Base-by-base conservation (phyloP, 2,329 filamentous ascomycete species). In the Periconia sp. region DNA sequence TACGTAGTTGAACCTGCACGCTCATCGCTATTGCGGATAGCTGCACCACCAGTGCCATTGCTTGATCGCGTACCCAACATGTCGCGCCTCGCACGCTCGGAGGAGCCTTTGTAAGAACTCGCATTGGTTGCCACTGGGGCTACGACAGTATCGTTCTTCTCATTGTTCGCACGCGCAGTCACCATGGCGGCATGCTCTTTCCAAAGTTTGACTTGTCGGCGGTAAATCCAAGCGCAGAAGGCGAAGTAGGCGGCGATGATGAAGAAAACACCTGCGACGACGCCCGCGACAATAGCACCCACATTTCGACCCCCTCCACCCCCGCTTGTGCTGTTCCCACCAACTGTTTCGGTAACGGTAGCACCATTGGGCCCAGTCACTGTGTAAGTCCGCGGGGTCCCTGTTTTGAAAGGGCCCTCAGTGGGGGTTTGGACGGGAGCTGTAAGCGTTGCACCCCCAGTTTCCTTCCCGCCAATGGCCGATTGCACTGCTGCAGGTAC, bases 181-280 rank as follows among this genome's bases (percentile, higher is more conserved):
- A 82, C 77, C 63, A 87, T 82, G 1, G 85, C 84, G 31, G 89
- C 82, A 66, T 91, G 88, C 33, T 82, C 78, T 72, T 87, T 86
- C 78, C 91, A 92, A 10, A 89, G 82, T 30, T 77, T 73, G 15
- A 91, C 81, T 69, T 89, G 88, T 46, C 86, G 85, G 27, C 87
- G 81, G 76, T 91, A 91, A 8, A 92, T 76, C 83, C 86, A 91
- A 17, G 83, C 81, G 72, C 86, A 89, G 77, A 88, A 90, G 44
- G 84, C 86, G 13, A 90, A 80, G 68, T 90, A 90, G 1, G 77
- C 74, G 2, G 85, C 86, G 0, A 85, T 64, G 17, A 88, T 62
- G 45, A 84, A 83, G 5, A 89, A 79, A 3, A 87, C 65, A n/a
- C 85, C 87, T 0, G 89, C 88, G 31, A 91, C 76, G 18, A 87